These are phyloP conservation scores for Periconia sp. DNA, from an alignment of 2,329 filamentous ascomycete species.

Conservation along the genomic window DNA sequence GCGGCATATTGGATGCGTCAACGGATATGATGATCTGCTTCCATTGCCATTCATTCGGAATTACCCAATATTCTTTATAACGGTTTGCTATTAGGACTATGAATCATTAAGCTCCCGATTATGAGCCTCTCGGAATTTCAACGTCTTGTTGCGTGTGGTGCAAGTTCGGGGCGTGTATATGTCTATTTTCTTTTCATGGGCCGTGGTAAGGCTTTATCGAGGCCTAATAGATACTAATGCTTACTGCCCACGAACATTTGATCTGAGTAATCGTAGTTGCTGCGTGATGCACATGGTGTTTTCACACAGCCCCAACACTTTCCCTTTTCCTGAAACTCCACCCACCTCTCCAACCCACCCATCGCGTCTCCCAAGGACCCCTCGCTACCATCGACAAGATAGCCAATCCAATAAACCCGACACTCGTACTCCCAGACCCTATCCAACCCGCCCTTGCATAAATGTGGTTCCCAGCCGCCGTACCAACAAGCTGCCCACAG, in stretches of 20 bases:
- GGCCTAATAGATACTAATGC: no score
- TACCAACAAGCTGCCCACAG: slow-evolving; percentile 72
- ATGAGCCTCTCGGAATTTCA: no score
- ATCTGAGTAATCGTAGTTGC: not conserved
- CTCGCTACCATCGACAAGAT: slow-evolving; percentile 51
- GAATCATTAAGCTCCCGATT: no score
- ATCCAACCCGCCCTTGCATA: slow-evolving; percentile 61
- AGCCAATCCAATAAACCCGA: slow-evolving; percentile 56
- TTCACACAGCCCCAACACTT: not conserved
- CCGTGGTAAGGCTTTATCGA: no score
- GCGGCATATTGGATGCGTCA: no score
- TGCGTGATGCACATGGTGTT: not conserved
- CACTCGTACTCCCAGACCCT: slow-evolving; percentile 57
- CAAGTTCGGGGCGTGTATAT: no score
- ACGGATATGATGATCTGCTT: no score
- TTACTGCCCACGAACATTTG: not conserved
- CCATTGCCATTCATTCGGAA: no score
- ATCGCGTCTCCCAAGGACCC: slow-evolving; percentile 59
- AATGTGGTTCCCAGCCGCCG: slow-evolving; percentile 55
- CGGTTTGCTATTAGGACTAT: no score
- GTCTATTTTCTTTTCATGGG: no score
- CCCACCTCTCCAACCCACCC: slow-evolving; percentile 64
- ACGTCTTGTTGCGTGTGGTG: no score
- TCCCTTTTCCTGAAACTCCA: slow-evolving; percentile 50
- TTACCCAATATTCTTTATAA: no score